Evolutionary conservation across 192 early-diverging fungal species (phyloP), one percentile per base, ranked within the genome.

Genomic region (Entomortierella beljakovae): DNA sequence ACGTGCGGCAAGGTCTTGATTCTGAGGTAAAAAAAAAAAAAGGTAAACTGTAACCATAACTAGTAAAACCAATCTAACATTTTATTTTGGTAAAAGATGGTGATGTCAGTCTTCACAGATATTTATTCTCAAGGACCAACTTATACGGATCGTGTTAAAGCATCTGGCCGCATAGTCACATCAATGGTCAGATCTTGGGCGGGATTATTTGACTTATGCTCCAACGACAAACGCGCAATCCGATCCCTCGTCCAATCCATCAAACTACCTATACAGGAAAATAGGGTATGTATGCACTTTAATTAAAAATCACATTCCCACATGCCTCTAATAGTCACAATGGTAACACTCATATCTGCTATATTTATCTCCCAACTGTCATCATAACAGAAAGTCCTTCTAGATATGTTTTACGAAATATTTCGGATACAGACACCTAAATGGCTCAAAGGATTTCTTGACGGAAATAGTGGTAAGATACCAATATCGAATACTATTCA

Each of bases 391-490:
- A 92, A 92, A 87, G 82, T 94, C 26, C 70, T 94, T 16, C 76
- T 95, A 43, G 91, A 94, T 51, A 94, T 95, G 90, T 72, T 95
- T 50, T 93, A 92, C 69, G 88, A 92, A 26, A 88, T 95, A 23
- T 92, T 95, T 54, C 83, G 89, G 33, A 88, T 94, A 23, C 85
- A 90, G 28, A 76, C 89, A 42, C 92, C 92, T 3, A 88, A 69
- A 80, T 70, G 88, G 84, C 50, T 85, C 74, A 80, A 83, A 61
- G 53, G 82, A 31, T 57, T 88, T 71, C 60, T 81, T 73, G 63
- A 81, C 56, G 43, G 84, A 65, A 34, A 83, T 65, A 77, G 54
- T 66, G 75, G 85, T 88, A 69, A 82, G 81, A 70, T 74, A 57
- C 9, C 18, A 75, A 6, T 23, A 2, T 20, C 26, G 33, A 6